phyloP scores from a whole-genome alignment of 441 rosid species.

The Pelargonium cotyledonis region DNA sequence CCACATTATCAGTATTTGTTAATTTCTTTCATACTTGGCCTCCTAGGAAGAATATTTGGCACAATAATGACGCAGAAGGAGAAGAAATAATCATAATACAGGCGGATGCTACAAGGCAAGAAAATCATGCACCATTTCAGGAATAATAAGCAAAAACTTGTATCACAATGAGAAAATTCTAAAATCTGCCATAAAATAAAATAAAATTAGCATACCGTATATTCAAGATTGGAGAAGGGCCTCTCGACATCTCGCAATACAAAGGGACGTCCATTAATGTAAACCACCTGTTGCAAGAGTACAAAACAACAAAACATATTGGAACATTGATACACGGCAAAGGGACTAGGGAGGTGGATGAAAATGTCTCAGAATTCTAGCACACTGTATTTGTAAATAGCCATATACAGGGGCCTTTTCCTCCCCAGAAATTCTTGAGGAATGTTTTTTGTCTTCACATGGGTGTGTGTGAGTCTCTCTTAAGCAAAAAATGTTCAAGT shows the following conservation, averaged over 20 bases:
- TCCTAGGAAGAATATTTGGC: neutral
- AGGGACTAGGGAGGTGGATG: neutral
- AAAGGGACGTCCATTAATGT: constrained; percentile 94
- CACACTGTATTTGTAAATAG: neutral
- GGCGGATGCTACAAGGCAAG: neutral
- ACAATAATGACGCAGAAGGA: neutral
- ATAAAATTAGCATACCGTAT: constrained; percentile 51
- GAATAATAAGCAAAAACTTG: neutral
- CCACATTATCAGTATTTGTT: neutral
- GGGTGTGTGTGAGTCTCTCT: neutral
- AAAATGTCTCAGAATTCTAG: neutral
- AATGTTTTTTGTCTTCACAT: neutral
- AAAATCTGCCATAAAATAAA: constrained; percentile 10
- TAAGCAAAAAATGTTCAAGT: neutral
- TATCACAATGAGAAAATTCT: neutral
- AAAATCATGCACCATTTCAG: constrained; percentile 6
- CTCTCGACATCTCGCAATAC: constrained; percentile 95
- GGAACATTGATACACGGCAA: constrained; percentile 7
- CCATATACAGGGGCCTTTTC: neutral
- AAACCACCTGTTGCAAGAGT: constrained; percentile 61
- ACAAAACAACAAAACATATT: constrained; percentile 8
- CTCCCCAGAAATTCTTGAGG: neutral
- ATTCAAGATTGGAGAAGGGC: constrained; percentile 95
- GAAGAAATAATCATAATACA: neutral
- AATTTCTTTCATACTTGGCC: constrained; percentile 1